These are phyloP conservation scores for Astrothelium subdiscretum DNA, from an alignment of 495 filamentous ascomycete genomes.

Conservation along the genomic window DNA sequence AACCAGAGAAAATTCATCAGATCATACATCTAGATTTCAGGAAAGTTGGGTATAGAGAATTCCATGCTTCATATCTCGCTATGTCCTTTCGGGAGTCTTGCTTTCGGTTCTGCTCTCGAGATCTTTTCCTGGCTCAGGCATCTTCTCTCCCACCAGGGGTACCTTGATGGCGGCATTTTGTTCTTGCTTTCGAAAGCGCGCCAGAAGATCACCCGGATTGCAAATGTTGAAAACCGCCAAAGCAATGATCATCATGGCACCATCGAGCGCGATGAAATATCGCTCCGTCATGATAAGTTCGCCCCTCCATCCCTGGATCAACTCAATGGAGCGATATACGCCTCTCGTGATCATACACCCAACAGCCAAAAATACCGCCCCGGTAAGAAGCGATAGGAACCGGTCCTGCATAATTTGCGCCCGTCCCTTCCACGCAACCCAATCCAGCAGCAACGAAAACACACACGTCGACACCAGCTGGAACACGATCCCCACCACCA, in stretches of 20 bases:
- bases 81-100: background rate
- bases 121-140: background rate
- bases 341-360: slow-evolving; percentile 3
- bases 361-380: background rate
- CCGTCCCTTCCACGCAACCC: background rate
- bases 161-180: background rate
- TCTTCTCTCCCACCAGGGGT: background rate
- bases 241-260: slow-evolving; percentile 3
- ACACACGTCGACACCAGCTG: slow-evolving; percentile 5
- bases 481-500: slow-evolving; percentile 2
- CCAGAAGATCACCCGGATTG: background rate
- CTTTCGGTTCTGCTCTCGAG: background rate
- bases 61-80: background rate
- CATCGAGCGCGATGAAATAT: background rate
- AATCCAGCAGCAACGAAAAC: background rate
- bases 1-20: background rate
- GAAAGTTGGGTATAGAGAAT: background rate
- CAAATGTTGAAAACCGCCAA: background rate
- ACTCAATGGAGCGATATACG: slow-evolving; percentile 1
- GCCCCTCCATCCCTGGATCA: slow-evolving; percentile 3
- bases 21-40: background rate
- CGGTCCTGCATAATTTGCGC: background rate
- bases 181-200: background rate
- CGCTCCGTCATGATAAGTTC: background rate
- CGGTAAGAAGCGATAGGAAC: background rate